Conservation (phyloP, 176 grass and related monocot species). For the Typha latifolia region DNA sequence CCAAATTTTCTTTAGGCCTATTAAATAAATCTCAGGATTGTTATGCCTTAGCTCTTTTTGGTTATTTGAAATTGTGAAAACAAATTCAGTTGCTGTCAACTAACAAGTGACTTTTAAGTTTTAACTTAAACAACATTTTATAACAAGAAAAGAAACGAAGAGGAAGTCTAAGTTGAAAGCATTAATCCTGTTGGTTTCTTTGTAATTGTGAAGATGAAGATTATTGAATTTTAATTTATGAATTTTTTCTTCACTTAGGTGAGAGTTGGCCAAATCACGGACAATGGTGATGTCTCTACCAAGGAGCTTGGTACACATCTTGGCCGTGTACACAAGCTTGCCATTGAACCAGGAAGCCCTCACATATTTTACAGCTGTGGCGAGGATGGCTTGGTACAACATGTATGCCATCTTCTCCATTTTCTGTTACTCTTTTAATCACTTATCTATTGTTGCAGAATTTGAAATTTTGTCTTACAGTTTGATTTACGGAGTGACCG, state of each 20-base stretch:
- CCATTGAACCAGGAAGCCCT: slow-evolving; percentile 60
- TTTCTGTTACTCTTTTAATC: slow-evolving; percentile 10
- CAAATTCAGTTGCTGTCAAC: neutral
- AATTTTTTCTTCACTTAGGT: slow-evolving; percentile 30
- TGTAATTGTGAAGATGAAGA: neutral
- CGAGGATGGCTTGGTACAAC: slow-evolving; percentile 78
- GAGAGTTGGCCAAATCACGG: slow-evolving; percentile 53
- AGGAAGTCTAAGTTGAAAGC: neutral
- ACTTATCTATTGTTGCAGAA: slow-evolving; percentile 11
- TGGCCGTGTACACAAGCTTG: slow-evolving; percentile 49
- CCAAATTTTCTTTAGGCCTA: neutral
- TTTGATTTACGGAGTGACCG: slow-evolving; percentile 64
- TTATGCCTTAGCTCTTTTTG: neutral
- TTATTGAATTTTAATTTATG: neutral
- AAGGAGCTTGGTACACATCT: slow-evolving; percentile 51
- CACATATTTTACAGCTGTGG: slow-evolving; percentile 79
- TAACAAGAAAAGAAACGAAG: neutral
- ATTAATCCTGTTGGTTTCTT: neutral
- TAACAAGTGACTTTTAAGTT: neutral
- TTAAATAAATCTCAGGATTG: neutral
- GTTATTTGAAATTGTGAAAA: neutral
- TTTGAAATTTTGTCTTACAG: slow-evolving; percentile 30
- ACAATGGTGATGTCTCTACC: slow-evolving; percentile 41
- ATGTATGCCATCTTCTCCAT: slow-evolving; percentile 31
- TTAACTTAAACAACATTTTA: neutral